Percentiles rank a stretch among this genome's conserved stretches.
These are phyloP conservation scores for Onygena corvina DNA, from an alignment of 2,329 filamentous ascomycete genomes.

Conservation along the genomic window DNA sequence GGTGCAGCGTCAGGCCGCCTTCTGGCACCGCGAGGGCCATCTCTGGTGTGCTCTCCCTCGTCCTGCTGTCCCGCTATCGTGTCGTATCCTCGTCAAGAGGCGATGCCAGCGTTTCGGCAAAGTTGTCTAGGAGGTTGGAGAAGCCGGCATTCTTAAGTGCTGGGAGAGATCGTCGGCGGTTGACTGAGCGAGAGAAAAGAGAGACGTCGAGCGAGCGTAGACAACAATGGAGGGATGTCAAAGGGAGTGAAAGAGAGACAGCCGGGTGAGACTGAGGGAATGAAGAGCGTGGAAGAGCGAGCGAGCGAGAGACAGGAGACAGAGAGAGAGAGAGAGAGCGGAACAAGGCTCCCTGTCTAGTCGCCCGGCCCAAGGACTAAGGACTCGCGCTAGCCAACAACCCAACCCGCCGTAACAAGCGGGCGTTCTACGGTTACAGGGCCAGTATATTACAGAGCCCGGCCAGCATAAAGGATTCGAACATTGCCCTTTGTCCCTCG, in stretches of 20 bases:
- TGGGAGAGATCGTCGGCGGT: conserved; percentile 12
- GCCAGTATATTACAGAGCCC: too few species aligned
- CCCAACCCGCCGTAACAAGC: background rate
- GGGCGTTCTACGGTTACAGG: background rate
- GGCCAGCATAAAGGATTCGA: background rate
- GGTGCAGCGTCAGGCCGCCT: conserved; percentile 31
- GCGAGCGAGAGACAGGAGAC: background rate
- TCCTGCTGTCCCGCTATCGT: background rate
- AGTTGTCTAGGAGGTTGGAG: conserved; percentile 17
- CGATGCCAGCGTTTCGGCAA: background rate
- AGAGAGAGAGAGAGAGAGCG: conserved; percentile 10
- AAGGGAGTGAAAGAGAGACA: conserved; percentile 10
- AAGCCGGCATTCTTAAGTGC: conserved; percentile 18
- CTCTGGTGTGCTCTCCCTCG: background rate
- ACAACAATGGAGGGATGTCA: background rate
- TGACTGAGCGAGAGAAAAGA: conserved; percentile 9
- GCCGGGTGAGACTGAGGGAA: background rate
- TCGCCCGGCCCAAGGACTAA: too few species aligned
- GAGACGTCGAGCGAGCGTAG: conserved; percentile 9
- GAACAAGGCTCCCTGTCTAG: conserved; percentile 11
- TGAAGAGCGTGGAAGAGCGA: conserved; percentile 1
- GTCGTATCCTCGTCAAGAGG: background rate
- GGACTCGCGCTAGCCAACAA: background rate
- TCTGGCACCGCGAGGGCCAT: conserved; percentile 32
- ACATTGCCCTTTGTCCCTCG: background rate